These are phyloP conservation scores for Solanum sparsipilum DNA, from an alignment of 257 asterid species.

Conservation along the genomic window DNA sequence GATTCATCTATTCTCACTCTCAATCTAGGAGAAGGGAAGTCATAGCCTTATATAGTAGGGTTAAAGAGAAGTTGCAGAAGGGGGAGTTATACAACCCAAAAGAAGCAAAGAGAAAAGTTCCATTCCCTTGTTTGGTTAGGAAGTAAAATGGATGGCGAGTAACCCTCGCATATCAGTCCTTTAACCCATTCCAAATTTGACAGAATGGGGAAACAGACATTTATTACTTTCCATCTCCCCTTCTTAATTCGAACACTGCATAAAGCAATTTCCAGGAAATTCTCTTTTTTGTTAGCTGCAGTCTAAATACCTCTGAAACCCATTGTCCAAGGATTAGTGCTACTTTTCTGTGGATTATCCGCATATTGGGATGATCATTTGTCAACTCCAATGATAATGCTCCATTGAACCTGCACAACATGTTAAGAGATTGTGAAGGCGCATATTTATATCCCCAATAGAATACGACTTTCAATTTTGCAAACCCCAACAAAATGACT, in stretches of 20 bases:
- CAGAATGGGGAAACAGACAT: not conserved
- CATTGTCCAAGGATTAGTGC: slow-evolving; percentile 96
- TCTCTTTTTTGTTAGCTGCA: not conserved
- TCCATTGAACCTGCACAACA: slow-evolving; percentile 74
- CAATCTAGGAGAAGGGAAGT: not conserved
- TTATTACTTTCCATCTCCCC: not conserved
- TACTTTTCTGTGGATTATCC: slow-evolving; percentile 89
- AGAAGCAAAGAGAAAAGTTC: not conserved
- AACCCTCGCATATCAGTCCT: not conserved
- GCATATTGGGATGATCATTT: slow-evolving; percentile 80
- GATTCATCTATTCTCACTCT: not conserved
- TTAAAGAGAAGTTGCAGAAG: not conserved
- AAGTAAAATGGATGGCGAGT: not conserved
- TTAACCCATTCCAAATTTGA: not conserved
- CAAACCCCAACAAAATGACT: not conserved
- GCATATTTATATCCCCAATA: not conserved
- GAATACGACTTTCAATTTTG: not conserved
- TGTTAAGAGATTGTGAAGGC: not conserved
- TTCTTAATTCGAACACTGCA: not conserved
- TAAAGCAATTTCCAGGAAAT: not conserved
- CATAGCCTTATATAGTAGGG: not conserved
- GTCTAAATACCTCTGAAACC: slow-evolving; percentile 87
- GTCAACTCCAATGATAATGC: slow-evolving; percentile 80
- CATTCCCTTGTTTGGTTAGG: not conserved
- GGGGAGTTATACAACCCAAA: not conserved